Conservation (phyloP, 371 early-diverging fungal species). For the Apophysomyces sp. region DNA sequence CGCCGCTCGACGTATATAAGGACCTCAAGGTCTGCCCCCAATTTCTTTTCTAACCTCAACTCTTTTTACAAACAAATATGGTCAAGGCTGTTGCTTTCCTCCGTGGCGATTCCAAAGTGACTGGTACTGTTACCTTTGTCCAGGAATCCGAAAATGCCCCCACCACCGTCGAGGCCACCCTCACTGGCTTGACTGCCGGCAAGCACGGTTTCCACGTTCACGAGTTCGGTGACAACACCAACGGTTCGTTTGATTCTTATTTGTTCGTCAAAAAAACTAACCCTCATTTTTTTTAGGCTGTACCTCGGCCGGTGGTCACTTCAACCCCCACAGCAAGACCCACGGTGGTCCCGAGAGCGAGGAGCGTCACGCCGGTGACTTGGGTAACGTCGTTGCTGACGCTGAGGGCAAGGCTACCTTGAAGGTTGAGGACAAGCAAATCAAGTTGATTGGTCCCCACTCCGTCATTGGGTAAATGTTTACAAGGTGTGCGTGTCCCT, state of each 20-base stretch:
- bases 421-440: slow-evolving; percentile 48
- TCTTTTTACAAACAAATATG: slow-evolving; percentile 24
- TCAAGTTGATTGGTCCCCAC: slow-evolving; percentile 71
- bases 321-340: slow-evolving; percentile 73
- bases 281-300: slow-evolving; percentile 45
- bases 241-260: slow-evolving; percentile 33
- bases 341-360: slow-evolving; percentile 75
- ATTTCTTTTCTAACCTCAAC: neutral
- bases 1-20: neutral
- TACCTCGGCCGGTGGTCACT: slow-evolving; percentile 76
- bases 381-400: slow-evolving; percentile 76
- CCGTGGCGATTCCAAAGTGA: slow-evolving; percentile 43
- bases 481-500: neutral
- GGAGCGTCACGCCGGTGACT: slow-evolving; percentile 83
- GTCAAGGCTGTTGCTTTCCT: slow-evolving; percentile 73
- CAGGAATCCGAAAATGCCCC: slow-evolving; percentile 60
- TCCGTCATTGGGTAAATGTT: slow-evolving; percentile 68
- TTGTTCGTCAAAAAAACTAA: neutral
- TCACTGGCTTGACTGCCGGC: slow-evolving; percentile 71
- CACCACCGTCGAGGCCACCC: slow-evolving; percentile 53
- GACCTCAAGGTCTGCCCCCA: neutral
- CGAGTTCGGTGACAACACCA: slow-evolving; percentile 73
- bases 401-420: slow-evolving; percentile 55
- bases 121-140: slow-evolving; percentile 70
- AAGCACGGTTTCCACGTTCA: slow-evolving; percentile 91